Evolutionary conservation across 1,284 basidiomycete species (phyloP).

Genomic region (Pyrrhoderma lamaoense): DNA sequence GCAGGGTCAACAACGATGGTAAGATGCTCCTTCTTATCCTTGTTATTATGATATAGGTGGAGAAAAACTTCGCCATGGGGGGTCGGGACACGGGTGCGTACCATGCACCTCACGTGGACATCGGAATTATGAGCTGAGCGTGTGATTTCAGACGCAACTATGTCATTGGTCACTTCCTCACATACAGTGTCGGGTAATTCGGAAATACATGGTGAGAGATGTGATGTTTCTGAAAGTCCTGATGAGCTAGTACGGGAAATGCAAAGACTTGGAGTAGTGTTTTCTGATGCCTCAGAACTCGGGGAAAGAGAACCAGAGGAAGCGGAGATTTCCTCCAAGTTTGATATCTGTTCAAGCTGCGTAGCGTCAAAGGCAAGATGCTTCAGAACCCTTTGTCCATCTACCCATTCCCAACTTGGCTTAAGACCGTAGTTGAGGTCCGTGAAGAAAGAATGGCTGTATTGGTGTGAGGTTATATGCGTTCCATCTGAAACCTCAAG

Average conservation of each 20-base stretch:
- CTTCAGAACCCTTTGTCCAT: conserved; percentile 45
- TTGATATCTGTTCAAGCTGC: conserved; percentile 33
- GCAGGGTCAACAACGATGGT: conserved; percentile 92
- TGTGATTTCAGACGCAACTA: background rate
- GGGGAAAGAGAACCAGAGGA: conserved; percentile 23
- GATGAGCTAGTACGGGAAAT: conserved; percentile 4
- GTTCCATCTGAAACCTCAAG: conserved; percentile 57
- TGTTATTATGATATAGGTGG: conserved; percentile 91
- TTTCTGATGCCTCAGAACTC: conserved; percentile 32
- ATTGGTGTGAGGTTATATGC: conserved; percentile 70
- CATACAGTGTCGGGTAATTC: conserved; percentile 1
- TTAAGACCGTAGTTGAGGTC: conserved; percentile 46
- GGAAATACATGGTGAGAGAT: conserved; percentile 1
- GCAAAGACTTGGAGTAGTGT: background rate
- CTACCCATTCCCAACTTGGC: conserved; percentile 51
- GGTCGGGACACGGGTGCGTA: conserved; percentile 94
- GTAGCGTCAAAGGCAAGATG: conserved; percentile 63
- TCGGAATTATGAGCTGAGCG: conserved; percentile 4
- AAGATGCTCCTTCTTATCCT: conserved; percentile 92
- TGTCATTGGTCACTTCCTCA: conserved; percentile 1
- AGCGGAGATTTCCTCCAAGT: conserved; percentile 22
- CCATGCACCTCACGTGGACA: conserved; percentile 85
- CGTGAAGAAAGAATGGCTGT: conserved; percentile 64
- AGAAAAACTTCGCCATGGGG: conserved; percentile 92
- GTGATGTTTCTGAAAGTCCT: conserved; percentile 27